A percentile compares a stretch with the other conserved stretches of the same genome.
Conservation (phyloP, 495 filamentous ascomycete genomes). For the Daldinia vernicosa region DNA sequence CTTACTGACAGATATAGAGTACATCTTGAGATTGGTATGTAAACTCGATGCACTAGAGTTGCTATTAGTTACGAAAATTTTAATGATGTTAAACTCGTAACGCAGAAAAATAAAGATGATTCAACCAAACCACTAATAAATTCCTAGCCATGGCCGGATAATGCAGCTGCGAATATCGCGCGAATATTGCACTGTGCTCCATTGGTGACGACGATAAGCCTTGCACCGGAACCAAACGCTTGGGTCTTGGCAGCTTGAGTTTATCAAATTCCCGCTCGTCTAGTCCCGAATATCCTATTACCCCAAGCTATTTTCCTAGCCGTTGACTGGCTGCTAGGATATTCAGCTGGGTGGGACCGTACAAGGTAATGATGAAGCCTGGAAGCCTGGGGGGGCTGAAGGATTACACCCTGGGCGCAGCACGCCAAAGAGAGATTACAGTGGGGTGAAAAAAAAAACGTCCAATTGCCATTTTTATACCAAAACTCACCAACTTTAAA, state of each 20-base stretch:
- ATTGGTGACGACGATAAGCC: background rate
- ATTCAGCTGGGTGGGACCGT: constrained; percentile 30
- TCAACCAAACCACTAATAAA: background rate
- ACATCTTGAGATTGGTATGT: background rate
- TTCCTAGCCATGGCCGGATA: background rate
- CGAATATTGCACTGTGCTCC: background rate
- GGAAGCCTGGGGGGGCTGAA: constrained; percentile 3
- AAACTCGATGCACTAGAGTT: background rate
- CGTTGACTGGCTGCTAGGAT: constrained; percentile 11
- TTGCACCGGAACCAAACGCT: background rate
- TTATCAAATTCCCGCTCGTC: background rate
- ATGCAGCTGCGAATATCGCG: background rate
- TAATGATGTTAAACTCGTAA: background rate
- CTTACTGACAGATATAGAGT: background rate
- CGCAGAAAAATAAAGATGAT: background rate
- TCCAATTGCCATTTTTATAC: too few species aligned
- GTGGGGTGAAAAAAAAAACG: too few species aligned
- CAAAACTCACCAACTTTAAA: too few species aligned
- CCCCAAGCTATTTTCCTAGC: constrained; percentile 2
- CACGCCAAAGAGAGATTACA: background rate
- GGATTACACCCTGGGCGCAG: constrained; percentile 1
- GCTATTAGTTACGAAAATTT: background rate
- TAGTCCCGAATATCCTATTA: background rate
- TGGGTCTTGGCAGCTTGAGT: background rate
- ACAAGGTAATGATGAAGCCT: constrained; percentile 19